Conservation (phyloP, 495 filamentous ascomycete genomes). For the Penicillium ucsense region DNA sequence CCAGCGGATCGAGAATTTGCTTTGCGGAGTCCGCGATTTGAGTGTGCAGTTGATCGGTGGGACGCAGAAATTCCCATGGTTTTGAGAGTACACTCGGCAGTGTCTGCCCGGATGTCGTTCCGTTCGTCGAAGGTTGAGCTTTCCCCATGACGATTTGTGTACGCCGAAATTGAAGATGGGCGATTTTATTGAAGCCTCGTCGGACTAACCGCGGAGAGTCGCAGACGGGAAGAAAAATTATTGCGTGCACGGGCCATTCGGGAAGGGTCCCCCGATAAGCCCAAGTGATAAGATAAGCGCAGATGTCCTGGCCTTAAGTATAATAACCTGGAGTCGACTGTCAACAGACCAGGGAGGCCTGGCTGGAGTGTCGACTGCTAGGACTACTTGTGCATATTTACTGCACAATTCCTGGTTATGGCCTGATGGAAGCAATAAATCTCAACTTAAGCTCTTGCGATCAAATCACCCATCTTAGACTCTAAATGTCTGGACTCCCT, state of each 20-base stretch:
- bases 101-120: not conserved
- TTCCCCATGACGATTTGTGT: slow-evolving; percentile 9
- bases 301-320: not conserved
- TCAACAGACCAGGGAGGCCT: no score
- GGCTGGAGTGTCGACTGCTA: no score
- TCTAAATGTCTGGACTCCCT: no score
- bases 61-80: slow-evolving; percentile 56
- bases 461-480: no score
- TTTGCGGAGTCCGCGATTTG: slow-evolving; percentile 63
- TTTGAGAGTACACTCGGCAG: slow-evolving; percentile 20
- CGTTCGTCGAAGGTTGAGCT: slow-evolving; percentile 2
- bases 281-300: slow-evolving; percentile 16
- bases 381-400: no score
- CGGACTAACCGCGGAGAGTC: not conserved
- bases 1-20: slow-evolving; percentile 65
- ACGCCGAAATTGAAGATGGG: not conserved
- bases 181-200: not conserved
- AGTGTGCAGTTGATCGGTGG: slow-evolving; percentile 49
- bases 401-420: no score
- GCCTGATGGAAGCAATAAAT: no score
- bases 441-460: no score
- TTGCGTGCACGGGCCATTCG: slow-evolving; percentile 5
- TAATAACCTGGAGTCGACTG: no score
- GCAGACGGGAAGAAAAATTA: slow-evolving; percentile 17
- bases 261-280: no score